Evolutionary conservation across 1,139 yeast genomes (phyloP).

Genomic region (Suzukiozyma palmioleophila): DNA sequence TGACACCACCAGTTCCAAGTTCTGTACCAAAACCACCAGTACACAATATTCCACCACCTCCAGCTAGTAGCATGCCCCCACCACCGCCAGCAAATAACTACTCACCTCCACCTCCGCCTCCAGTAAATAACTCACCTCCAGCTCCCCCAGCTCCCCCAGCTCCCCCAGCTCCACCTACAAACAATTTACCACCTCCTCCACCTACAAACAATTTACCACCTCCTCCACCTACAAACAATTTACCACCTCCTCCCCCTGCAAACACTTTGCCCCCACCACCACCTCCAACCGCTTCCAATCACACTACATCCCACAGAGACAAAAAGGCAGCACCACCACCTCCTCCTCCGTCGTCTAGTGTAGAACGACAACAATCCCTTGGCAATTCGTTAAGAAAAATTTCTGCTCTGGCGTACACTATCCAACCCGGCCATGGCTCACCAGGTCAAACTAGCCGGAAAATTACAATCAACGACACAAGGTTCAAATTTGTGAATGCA

Average conservation of each 20-base stretch:
- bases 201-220: background rate
- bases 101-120: slow-evolving; percentile 8
- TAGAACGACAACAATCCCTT: slow-evolving; percentile 43
- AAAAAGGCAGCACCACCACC: slow-evolving; percentile 34
- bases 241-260: slow-evolving; percentile 10
- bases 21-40: slow-evolving; percentile 7
- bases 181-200: slow-evolving; percentile 10
- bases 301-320: slow-evolving; percentile 9
- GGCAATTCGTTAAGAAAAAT: slow-evolving; percentile 52
- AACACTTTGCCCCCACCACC: slow-evolving; percentile 12
- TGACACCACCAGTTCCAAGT: slow-evolving; percentile 12
- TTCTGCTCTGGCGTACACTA: slow-evolving; percentile 57
- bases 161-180: slow-evolving; percentile 9
- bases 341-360: slow-evolving; percentile 29
- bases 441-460: slow-evolving; percentile 17
- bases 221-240: background rate
- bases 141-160: slow-evolving; percentile 6
- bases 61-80: slow-evolving; percentile 6
- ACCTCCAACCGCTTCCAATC: slow-evolving; percentile 12
- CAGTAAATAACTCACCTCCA: slow-evolving; percentile 5
- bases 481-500: slow-evolving; percentile 69
- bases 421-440: slow-evolving; percentile 21
- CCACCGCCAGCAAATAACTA: slow-evolving; percentile 6
- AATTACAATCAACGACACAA: slow-evolving; percentile 59
- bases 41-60: slow-evolving; percentile 8